These are phyloP conservation scores for Lentinula guzmanii DNA, from an alignment of 768 basidiomycete species.

Conservation along the genomic window DNA sequence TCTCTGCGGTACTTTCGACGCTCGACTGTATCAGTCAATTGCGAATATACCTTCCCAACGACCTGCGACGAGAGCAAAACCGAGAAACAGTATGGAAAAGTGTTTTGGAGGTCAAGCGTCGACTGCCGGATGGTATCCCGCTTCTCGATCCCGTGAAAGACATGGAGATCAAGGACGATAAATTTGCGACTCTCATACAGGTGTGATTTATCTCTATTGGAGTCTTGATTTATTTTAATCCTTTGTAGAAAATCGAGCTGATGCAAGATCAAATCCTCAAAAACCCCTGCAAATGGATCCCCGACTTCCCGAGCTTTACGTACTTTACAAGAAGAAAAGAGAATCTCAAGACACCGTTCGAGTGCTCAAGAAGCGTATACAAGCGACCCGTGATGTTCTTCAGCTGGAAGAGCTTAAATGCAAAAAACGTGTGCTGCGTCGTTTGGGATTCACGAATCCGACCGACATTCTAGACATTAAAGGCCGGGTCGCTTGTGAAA, in stretches of 20 bases:
- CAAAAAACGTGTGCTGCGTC: conserved; percentile 87
- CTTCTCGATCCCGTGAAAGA: conserved; percentile 89
- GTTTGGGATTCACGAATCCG: conserved; percentile 83
- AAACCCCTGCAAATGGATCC: conserved; percentile 77
- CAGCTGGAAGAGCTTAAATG: conserved; percentile 96
- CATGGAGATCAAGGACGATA: conserved; percentile 94
- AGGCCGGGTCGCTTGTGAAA: conserved; percentile 97
- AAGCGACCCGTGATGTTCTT: conserved; percentile 84
- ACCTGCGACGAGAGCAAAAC: conserved; percentile 68
- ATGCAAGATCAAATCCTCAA: conserved; percentile 84
- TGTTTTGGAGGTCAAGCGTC: conserved; percentile 79
- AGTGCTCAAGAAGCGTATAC: conserved; percentile 77
- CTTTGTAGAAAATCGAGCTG: conserved; percentile 74
- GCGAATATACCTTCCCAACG: conserved; percentile 85
- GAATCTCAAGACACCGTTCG: conserved; percentile 64
- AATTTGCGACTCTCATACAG: conserved; percentile 81
- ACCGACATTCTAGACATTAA: conserved; percentile 97
- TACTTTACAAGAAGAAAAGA: conserved; percentile 72
- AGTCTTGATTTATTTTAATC: neutral
- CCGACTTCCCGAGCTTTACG: conserved; percentile 74
- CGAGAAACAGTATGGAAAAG: conserved; percentile 88
- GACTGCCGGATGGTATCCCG: conserved; percentile 83
- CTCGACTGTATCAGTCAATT: conserved; percentile 83
- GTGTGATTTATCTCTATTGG: conserved; percentile 8
- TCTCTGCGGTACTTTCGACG: conserved; percentile 84